Evolutionary conservation across 2,329 filamentous ascomycete species (phyloP), one percentile per base, ranked within the genome.

Genomic region (Calonectria hawksworthii): DNA sequence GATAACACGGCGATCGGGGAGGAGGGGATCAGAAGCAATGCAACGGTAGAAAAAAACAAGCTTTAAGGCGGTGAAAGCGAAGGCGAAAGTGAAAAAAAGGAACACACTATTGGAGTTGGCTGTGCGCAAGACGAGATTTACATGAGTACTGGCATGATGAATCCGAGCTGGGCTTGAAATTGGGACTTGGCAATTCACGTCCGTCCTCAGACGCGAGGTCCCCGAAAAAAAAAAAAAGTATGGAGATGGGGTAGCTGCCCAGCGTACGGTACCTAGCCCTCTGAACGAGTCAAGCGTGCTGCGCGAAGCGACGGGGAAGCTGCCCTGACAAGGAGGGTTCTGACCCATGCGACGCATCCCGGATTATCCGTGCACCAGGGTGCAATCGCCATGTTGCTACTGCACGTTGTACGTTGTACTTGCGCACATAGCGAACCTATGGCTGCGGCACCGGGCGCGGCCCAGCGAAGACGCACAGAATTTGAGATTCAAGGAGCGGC

Each of bases 331-430:
- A 68, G 36, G 70, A 73, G 44, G 59, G 59, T 70, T 73, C 71
- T 64, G 56, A 65, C 68, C 71, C 71, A 70, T 73, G 72, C 72
- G 16, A 65, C 71, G 50, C 67, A 70, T 51, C 61, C 67, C 67
- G 72, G 67, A 70, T 70, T 52, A 69, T 74, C 72, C 51, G 67
- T 74, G 72, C 72, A 36, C 72, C 38, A 70, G 56, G 41, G 66
- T 66, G 32, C 56, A 51, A 54, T 54, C 56, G 56, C 51, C 68
- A 50, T 65, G 68, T 50, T 38, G 68, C 38, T 65, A 64, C 59
- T 70, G 54, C 68, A 54, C 34, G 56, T 65, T 70, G 59, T 41
- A 65, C 56, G 38, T 63, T 68, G 67, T 68, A 68, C 51, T 56
- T 68, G 66, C 66, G 66, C 54, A 68, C 68, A 65, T 26, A 70